Base-by-base conservation (phyloP, 352 stramenopile genomes). In the Phytophthora ramorum region DNA sequence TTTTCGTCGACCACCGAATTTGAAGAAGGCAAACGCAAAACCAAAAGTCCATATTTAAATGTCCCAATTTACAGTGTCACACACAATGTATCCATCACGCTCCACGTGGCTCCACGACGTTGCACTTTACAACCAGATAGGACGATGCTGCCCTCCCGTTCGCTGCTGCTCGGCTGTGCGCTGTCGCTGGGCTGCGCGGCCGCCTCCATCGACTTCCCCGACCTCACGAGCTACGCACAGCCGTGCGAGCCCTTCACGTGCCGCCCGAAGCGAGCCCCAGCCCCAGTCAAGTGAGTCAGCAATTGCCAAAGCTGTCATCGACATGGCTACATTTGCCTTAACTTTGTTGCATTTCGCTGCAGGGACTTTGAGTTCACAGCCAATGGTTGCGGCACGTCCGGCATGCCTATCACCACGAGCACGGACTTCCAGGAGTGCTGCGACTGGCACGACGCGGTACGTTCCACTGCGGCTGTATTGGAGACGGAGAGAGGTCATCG, bases 361-460 rank as follows among this genome's bases (percentile, higher is more conserved):
- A 92, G 85, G 57, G 73, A 87, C 40, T 92, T 89, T 68, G 73
- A 87, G 51, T 90, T 90, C 59, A 91, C 81, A 14, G 75, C 80
- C 19, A 94, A 94, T 63, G 86, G 86, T 35, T 94, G 86, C 58
- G 86, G 86, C 32, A 92, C 83, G 2, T 77, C 80, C 10, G 72
- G 62, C 37, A 72, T 92, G 44, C 76, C 81, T 2, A 83, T 94
- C 61, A 75, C 34, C 32, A 67, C 71, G 0, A 58, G 59, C 4
- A 49, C 65, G 7, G 80, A 92, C 30, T 89, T 92, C 55, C 61
- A 79, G 24, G 75, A 89, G 22, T 94, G 86, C 75, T 94, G 86
- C 66, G 89, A 94, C 51, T 90, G 81, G 81, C 86, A 94, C 65
- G 83, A 94, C 59, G 83, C 76, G 45, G 85, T 93, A 75, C 28